Percentiles rank a stretch among this genome's conserved stretches.
These are phyloP conservation scores for Litsea cubeba DNA, from an alignment of 164 flowering plant species.

Conservation along the genomic window DNA sequence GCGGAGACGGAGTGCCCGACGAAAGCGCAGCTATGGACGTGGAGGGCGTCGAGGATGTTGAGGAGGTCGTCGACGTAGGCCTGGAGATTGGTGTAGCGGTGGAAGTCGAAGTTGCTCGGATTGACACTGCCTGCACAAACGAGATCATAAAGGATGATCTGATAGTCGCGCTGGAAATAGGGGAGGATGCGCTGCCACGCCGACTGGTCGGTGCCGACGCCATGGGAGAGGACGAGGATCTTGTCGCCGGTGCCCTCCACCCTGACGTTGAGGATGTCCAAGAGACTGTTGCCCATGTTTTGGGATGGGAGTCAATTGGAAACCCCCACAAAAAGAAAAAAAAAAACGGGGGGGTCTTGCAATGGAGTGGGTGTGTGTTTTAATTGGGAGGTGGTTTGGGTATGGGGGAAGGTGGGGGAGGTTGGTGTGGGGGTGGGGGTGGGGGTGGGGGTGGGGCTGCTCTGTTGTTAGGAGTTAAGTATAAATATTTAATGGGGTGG, in stretches of 20 bases:
- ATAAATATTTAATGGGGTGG: too few species aligned
- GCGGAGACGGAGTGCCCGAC: constrained; percentile 98
- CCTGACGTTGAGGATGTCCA: constrained; percentile 76
- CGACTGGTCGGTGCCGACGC: constrained; percentile 95
- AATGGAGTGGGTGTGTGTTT: background rate
- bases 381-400: background rate
- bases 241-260: constrained; percentile 62
- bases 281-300: constrained; percentile 18
- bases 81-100: constrained; percentile 72
- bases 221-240: constrained; percentile 73
- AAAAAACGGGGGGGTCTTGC: background rate
- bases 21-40: constrained; percentile 52
- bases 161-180: constrained; percentile 44
- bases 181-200: constrained; percentile 88
- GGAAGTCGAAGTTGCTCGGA: constrained; percentile 80
- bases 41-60: constrained; percentile 62
- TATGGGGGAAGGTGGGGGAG: background rate
- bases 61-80: constrained; percentile 84
- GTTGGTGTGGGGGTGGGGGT: too few species aligned
- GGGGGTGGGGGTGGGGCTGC: background rate
- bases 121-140: constrained; percentile 95
- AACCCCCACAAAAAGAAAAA: too few species aligned
- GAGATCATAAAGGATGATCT: constrained; percentile 73
- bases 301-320: background rate
- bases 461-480: too few species aligned